Percentiles rank a stretch among this genome's conserved stretches.
Evolutionary conservation across 768 basidiomycete genomes (phyloP).

Genomic region (Candolleomyces efflorescens): DNA sequence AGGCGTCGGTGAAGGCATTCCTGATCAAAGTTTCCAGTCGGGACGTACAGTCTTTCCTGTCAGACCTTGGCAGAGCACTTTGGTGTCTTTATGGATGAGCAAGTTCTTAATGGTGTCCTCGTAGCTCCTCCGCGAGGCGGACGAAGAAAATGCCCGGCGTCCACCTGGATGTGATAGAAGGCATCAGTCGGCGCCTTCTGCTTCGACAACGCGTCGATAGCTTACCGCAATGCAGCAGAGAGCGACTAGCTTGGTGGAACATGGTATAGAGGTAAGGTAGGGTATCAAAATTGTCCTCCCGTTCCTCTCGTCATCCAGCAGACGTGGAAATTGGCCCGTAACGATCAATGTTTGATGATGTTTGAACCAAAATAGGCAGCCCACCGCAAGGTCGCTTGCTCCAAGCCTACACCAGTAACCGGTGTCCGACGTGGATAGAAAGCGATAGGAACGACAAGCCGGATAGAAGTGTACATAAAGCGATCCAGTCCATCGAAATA

Average conservation of each 20-base stretch:
- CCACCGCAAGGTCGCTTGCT: too few species aligned
- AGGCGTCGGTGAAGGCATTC: background rate
- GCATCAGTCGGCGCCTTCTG: background rate
- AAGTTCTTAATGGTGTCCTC: conserved; percentile 90
- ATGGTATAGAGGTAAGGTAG: conserved; percentile 30
- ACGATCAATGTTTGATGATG: conserved; percentile 4
- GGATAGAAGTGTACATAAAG: background rate
- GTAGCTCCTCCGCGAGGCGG: conserved; percentile 71
- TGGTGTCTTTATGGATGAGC: conserved; percentile 90
- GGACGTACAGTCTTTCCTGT: conserved; percentile 88
- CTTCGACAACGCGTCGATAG: background rate
- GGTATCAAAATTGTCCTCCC: background rate
- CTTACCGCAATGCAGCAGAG: conserved; percentile 50
- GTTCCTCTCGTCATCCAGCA: background rate
- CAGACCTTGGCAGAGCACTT: conserved; percentile 86
- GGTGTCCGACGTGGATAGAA: too few species aligned
- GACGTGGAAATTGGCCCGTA: background rate
- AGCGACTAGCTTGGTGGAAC: conserved; percentile 60
- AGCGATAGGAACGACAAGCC: too few species aligned
- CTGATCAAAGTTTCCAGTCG: background rate
- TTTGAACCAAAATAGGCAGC: background rate
- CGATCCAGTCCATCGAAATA: background rate
- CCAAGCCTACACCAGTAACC: too few species aligned
- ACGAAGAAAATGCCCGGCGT: conserved; percentile 79
- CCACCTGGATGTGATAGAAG: conserved; percentile 37